Evolutionary conservation across 345 rosid genomes (phyloP), one percentile per base, ranked within the genome.

Genomic region (Acer negundo): DNA sequence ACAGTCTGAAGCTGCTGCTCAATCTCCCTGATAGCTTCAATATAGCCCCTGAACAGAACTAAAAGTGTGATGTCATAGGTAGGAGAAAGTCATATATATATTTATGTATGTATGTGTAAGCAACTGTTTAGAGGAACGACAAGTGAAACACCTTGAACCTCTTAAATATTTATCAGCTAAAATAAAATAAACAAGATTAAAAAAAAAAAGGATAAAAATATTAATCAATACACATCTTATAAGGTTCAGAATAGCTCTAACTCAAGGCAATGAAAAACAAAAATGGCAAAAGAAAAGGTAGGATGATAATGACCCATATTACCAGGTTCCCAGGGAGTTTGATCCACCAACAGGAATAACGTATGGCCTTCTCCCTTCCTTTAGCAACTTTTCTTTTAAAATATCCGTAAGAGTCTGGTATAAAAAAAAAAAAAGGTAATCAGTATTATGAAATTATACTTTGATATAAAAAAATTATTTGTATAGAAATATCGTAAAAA

Each of bases 261-360:
- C 44, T 51, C 44, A 26, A 23, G 47, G 69, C 58, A 59, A 70
- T 62, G 68, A 73, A n/a, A 40, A 58, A 38, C 26, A 15, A 61
- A 56, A 2, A 42, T 17, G 10, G 59, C 11, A 74, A 42, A 24
- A 63, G 56, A 11, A 74, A 16, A 64, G 62, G 3, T 9, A 10
- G 47, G n/a, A 73, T 6, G 28, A 24, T 42, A 24, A 55, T 26
- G 61, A 16, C 53, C 28, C 77, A 69, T 82, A 91, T 91, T 87
- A 95, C 98, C 99, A 95, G 69, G 99, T 91, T 80, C 99, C 99
- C 67, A 95, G 28, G 31, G 97, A 88, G 86, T 93, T 92, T 31
- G 99, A 95, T 80, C 99, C 99, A 56, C 98, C 99, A 58, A 91
- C 98, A 6, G 99, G 99, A 77, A 93, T 90, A 66, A 93, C 94